These are phyloP conservation scores for Monosporascus ibericus DNA, from an alignment of 2,329 filamentous ascomycete species.

Conservation along the genomic window DNA sequence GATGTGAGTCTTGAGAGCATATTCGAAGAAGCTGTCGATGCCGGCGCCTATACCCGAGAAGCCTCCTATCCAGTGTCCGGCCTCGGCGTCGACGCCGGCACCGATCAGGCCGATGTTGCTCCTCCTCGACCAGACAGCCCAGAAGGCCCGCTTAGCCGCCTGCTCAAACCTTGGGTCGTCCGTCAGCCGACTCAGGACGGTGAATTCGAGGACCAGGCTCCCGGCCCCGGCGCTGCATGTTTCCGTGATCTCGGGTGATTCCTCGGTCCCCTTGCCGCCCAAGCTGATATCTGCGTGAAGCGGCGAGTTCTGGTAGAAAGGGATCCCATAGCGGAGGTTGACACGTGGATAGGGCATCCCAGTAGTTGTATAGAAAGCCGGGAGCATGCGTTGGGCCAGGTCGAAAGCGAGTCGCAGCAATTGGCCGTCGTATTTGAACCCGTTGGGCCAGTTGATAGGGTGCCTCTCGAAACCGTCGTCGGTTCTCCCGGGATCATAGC, in stretches of 20 bases:
- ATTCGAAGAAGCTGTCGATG: slow-evolving; percentile 98
- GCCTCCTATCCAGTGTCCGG: slow-evolving; percentile 79
- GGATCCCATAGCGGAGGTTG: slow-evolving; percentile 83
- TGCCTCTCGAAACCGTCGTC: slow-evolving; percentile 40
- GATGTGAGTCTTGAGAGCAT: slow-evolving; percentile 90
- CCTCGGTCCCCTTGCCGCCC: slow-evolving; percentile 31
- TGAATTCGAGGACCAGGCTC: slow-evolving; percentile 89
- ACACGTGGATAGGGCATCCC: slow-evolving; percentile 93
- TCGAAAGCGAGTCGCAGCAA: slow-evolving; percentile 84
- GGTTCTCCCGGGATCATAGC: slow-evolving; percentile 55
- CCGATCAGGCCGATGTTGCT: slow-evolving; percentile 85
- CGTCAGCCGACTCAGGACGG: slow-evolving; percentile 80
- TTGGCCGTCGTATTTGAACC: slow-evolving; percentile 82
- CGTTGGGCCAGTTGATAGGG: slow-evolving; percentile 66
- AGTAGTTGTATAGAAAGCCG: slow-evolving; percentile 86
- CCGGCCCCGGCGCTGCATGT: slow-evolving; percentile 97
- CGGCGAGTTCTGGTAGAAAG: slow-evolving; percentile 85
- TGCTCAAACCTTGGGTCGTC: slow-evolving; percentile 85
- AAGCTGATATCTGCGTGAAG: slow-evolving; percentile 53
- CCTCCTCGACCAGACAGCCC: slow-evolving; percentile 88
- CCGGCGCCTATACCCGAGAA: slow-evolving; percentile 94
- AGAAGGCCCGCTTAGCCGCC: slow-evolving; percentile 86
- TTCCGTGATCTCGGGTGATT: slow-evolving; percentile 72
- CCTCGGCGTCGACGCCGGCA: slow-evolving; percentile 86
- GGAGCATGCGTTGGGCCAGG: slow-evolving; percentile 74